Evolutionary conservation across 2,329 filamentous ascomycete genomes (phyloP).

Genomic region (Colletotrichum sp.): DNA sequence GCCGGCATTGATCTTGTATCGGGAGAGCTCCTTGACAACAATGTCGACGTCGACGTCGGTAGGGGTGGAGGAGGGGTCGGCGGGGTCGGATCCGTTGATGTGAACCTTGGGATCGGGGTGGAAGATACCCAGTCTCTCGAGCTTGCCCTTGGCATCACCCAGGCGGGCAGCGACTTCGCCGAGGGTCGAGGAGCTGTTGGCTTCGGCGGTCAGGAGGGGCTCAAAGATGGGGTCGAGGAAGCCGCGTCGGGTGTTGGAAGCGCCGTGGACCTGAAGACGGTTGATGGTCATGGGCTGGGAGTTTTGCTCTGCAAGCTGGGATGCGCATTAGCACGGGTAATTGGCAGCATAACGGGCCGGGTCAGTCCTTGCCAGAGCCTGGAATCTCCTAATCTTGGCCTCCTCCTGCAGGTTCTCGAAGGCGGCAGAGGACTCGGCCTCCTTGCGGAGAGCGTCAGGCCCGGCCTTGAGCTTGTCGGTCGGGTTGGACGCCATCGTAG

Average conservation of each 20-base stretch:
- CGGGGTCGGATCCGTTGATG: slow-evolving; percentile 75
- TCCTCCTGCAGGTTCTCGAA: slow-evolving; percentile 41
- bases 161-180: slow-evolving; percentile 79
- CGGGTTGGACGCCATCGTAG: slow-evolving; percentile 37
- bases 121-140: slow-evolving; percentile 87
- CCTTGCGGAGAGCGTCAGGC: slow-evolving; percentile 39
- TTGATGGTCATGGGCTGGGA: slow-evolving; percentile 80
- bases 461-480: slow-evolving; percentile 45
- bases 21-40: slow-evolving; percentile 80
- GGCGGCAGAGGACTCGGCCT: slow-evolving; percentile 41
- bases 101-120: slow-evolving; percentile 82
- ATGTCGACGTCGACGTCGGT: slow-evolving; percentile 86
- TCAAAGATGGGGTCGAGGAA: slow-evolving; percentile 85
- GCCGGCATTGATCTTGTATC: slow-evolving; percentile 88
- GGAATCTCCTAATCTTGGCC: slow-evolving; percentile 42
- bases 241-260: slow-evolving; percentile 78
- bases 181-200: slow-evolving; percentile 74
- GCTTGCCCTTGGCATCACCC: slow-evolving; percentile 72
- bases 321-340: neutral
- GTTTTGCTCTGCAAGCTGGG: slow-evolving; percentile 18
- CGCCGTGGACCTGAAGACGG: slow-evolving; percentile 83
- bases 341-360: neutral
- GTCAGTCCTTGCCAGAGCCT: slow-evolving; percentile 35
- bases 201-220: slow-evolving; percentile 74
- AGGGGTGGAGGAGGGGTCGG: slow-evolving; percentile 71